Percentiles rank a stretch among this genome's conserved stretches.
Evolutionary conservation across 345 rosid species (phyloP).

Genomic region (Heritiera fomes): DNA sequence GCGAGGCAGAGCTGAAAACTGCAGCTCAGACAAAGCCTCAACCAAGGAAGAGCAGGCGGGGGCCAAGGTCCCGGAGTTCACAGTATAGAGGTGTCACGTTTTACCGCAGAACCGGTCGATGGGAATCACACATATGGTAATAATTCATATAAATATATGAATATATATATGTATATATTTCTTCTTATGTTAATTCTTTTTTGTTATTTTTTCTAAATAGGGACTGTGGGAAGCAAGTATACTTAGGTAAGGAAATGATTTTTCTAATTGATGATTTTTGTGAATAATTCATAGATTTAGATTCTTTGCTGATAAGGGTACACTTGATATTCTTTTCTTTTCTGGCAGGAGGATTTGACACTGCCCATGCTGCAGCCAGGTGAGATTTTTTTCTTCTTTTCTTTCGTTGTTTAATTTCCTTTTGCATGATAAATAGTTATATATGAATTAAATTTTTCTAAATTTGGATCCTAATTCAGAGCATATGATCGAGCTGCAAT

Average conservation of each 20-base stretch:
- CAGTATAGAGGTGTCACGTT: constrained; percentile 97
- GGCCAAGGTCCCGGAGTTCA: constrained; percentile 97
- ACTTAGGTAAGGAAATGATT: constrained; percentile 43
- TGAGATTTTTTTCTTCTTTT: background rate
- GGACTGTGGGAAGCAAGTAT: constrained; percentile 78
- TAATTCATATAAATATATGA: background rate
- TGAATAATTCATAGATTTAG: background rate
- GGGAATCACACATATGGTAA: constrained; percentile 99
- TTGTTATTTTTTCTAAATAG: constrained; percentile 27
- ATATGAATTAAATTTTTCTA: constrained; percentile 6
- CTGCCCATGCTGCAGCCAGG: constrained; percentile 87
- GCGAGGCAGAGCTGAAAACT: constrained; percentile 33
- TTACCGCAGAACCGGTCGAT: constrained; percentile 92
- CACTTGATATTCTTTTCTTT: background rate
- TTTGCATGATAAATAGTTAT: background rate
- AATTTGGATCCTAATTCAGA: constrained; percentile 29
- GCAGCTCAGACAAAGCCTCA: constrained; percentile 42
- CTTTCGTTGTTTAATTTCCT: background rate
- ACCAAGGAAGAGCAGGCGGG: constrained; percentile 72
- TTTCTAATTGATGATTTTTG: background rate
- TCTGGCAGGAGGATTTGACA: constrained; percentile 87
- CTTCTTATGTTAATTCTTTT: background rate
- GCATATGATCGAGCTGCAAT: constrained; percentile 74
- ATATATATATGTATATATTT: background rate
- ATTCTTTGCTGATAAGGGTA: background rate